phyloP scores from a whole-genome alignment of 2,329 filamentous ascomycete genomes.

The Penicillium aurantiogriseum region DNA sequence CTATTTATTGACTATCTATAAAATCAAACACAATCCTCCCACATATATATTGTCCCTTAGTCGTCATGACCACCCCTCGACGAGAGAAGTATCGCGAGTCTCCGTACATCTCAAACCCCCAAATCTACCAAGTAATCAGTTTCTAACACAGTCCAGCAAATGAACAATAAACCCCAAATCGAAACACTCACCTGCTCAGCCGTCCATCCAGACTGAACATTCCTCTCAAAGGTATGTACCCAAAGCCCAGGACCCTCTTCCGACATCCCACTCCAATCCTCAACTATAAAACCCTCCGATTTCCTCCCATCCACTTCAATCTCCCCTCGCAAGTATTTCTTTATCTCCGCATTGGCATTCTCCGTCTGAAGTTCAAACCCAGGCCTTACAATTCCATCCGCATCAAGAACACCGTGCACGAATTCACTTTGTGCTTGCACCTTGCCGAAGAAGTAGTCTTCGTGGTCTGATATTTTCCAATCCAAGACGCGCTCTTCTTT shows the following conservation, averaged over 20 bases:
- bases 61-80: not conserved
- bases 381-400: not conserved
- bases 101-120: slow-evolving; percentile 5
- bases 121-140: not conserved
- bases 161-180: not conserved
- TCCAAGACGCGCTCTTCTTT: not conserved
- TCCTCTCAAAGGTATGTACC: slow-evolving; percentile 5
- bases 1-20: not conserved
- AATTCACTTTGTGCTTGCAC: not conserved
- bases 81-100: slow-evolving; percentile 1
- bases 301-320: not conserved
- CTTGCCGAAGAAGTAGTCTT: slow-evolving; percentile 4
- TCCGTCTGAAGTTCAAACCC: not conserved
- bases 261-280: not conserved
- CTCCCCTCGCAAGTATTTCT: not conserved
- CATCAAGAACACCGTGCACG: not conserved
- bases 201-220: not conserved
- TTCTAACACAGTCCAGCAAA: not conserved
- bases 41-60: not conserved
- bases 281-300: not conserved
- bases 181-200: not conserved
- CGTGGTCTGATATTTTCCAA: not conserved
- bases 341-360: not conserved
- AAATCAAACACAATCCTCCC: slow-evolving; percentile 4
- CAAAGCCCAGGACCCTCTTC: not conserved